phyloP scores from a whole-genome alignment of 2,329 filamentous ascomycete genomes.

The Neopestalotiopsis rosae region DNA sequence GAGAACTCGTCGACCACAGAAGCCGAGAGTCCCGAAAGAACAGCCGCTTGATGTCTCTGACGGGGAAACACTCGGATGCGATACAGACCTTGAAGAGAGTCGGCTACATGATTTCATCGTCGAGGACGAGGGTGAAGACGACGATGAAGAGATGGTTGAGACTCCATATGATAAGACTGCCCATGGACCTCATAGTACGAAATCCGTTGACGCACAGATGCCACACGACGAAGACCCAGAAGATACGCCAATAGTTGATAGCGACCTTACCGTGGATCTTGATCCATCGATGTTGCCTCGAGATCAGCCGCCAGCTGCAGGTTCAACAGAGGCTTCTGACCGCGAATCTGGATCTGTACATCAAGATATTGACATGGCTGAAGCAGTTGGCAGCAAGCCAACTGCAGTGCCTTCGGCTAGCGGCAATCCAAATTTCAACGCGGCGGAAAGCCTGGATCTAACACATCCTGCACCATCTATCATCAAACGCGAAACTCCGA shows the following conservation, averaged over 20 bases:
- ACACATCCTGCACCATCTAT: neutral
- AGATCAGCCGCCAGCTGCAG: neutral
- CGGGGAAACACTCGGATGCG: slow-evolving; percentile 58
- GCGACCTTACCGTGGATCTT: neutral
- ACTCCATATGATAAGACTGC: neutral
- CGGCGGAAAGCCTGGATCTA: slow-evolving; percentile 1
- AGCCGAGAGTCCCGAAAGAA: slow-evolving; percentile 28
- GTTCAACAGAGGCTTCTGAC: neutral
- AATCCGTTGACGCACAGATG: neutral
- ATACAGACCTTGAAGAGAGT: slow-evolving; percentile 45
- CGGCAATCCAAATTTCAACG: neutral
- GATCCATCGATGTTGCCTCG: neutral
- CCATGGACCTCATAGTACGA: neutral
- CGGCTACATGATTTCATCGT: slow-evolving; percentile 57
- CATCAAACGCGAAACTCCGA: neutral
- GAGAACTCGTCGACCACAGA: slow-evolving; percentile 27
- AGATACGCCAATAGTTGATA: neutral
- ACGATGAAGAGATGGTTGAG: slow-evolving; percentile 17
- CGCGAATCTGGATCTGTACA: neutral
- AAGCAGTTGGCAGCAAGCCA: neutral
- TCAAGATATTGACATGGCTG: neutral
- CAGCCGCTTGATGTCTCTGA: slow-evolving; percentile 36
- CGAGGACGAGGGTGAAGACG: slow-evolving; percentile 41
- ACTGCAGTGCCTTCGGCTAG: neutral
- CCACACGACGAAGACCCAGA: neutral